A percentile compares a stretch with the other conserved stretches of the same genome.
These are phyloP conservation scores for Mycena rebaudengoi DNA, from an alignment of 768 basidiomycete species.

Conservation along the genomic window DNA sequence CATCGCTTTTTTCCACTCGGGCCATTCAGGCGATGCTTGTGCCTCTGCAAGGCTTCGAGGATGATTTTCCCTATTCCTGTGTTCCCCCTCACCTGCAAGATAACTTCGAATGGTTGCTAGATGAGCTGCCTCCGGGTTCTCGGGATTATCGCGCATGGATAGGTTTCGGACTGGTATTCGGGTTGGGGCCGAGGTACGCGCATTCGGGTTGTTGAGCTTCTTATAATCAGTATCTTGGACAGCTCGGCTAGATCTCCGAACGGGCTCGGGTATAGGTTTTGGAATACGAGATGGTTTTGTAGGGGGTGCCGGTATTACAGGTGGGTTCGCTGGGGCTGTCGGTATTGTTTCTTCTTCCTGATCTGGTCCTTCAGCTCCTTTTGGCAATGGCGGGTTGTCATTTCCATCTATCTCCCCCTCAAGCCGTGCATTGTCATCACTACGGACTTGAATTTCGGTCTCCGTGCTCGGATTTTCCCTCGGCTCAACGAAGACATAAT, in stretches of 20 bases:
- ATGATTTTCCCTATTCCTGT: neutral
- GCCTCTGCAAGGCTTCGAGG: slow-evolving; percentile 2
- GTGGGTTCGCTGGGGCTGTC: neutral
- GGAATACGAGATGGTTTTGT: no score
- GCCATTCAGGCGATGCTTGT: neutral
- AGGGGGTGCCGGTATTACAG: no score
- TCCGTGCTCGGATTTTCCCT: no score
- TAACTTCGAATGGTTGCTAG: neutral
- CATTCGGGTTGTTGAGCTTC: slow-evolving; percentile 15
- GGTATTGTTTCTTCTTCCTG: neutral
- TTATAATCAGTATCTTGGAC: slow-evolving; percentile 2
- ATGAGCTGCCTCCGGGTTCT: neutral
- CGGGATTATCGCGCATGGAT: no score
- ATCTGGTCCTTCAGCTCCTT: slow-evolving; percentile 7
- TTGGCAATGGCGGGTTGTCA: slow-evolving; percentile 20
- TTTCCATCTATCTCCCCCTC: slow-evolving; percentile 22
- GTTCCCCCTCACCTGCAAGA: neutral
- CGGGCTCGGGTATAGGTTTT: neutral
- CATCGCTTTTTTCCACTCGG: slow-evolving; percentile 17
- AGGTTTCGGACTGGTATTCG: no score
- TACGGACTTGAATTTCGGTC: no score
- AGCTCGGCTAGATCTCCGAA: neutral
- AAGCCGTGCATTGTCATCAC: slow-evolving; percentile 24
- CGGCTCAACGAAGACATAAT: slow-evolving; percentile 10
- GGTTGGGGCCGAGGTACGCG: no score